A percentile compares a stretch with the other conserved stretches of the same genome.
Conservation (phyloP, 2,329 filamentous ascomycete species). For the Fusarium papillatum region DNA sequence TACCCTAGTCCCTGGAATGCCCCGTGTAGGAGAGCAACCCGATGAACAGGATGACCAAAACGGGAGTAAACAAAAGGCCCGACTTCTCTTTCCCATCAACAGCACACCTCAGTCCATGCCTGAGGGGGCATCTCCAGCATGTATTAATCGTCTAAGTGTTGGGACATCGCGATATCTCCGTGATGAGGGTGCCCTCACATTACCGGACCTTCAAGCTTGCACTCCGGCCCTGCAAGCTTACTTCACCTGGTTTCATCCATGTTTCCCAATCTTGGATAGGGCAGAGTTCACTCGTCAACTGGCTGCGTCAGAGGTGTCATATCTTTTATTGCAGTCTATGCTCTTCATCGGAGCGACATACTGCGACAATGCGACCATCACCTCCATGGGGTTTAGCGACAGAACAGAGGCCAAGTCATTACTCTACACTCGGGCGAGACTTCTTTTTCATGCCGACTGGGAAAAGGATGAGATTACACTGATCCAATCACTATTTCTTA, state of each 20-base stretch:
- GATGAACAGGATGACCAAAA: constrained; percentile 1
- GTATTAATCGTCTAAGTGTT: constrained; percentile 56
- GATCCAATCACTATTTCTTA: constrained; percentile 65
- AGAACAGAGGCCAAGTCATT: constrained; percentile 63
- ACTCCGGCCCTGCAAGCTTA: constrained; percentile 63
- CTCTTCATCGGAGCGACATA: constrained; percentile 68
- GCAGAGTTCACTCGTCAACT: constrained; percentile 56
- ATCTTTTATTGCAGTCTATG: constrained; percentile 65
- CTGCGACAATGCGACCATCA: constrained; percentile 61
- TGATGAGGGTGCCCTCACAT: constrained; percentile 58
- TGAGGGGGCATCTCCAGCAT: constrained; percentile 31
- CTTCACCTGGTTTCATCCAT: constrained; percentile 69
- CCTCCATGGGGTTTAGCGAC: constrained; percentile 59
- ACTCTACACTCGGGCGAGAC: constrained; percentile 64
- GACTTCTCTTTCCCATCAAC: constrained; percentile 48
- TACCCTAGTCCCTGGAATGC: constrained; percentile 48
- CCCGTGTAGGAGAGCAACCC: constrained; percentile 10
- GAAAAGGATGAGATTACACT: constrained; percentile 64
- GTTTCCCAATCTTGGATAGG: constrained; percentile 67
- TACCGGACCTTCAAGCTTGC: constrained; percentile 58
- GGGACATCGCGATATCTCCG: constrained; percentile 63
- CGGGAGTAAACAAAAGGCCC: constrained; percentile 33
- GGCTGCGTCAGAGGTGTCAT: constrained; percentile 58
- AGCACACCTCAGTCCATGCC: constrained; percentile 40
- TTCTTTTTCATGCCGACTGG: constrained; percentile 66